Conservation (phyloP, 768 basidiomycete species). For the Termitomyces titanicus region DNA sequence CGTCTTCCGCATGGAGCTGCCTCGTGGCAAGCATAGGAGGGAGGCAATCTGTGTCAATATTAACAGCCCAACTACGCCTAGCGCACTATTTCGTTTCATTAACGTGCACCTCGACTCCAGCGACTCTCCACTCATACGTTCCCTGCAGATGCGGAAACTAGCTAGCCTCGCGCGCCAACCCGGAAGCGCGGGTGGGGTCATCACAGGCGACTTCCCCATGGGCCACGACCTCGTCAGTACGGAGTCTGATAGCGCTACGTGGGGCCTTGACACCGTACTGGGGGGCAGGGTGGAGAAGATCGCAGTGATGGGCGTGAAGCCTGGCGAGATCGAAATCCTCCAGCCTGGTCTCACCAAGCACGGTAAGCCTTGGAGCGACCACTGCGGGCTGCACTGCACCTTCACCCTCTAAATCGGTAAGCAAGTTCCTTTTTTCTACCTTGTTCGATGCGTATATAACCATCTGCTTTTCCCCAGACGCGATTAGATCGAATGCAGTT, state of each 20-base stretch:
- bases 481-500: too few relatives aligned
- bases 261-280: slow-evolving; percentile 23
- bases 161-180: slow-evolving; percentile 35
- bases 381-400: slow-evolving; percentile 29
- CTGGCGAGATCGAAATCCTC: slow-evolving; percentile 31
- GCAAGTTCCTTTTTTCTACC: too few relatives aligned
- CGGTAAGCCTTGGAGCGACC: slow-evolving; percentile 28
- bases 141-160: slow-evolving; percentile 29
- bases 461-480: too few relatives aligned
- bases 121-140: slow-evolving; percentile 20
- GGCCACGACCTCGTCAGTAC: too few relatives aligned
- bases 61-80: slow-evolving; percentile 24
- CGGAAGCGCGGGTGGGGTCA: slow-evolving; percentile 29
- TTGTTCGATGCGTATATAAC: too few relatives aligned
- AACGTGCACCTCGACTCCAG: slow-evolving; percentile 26
- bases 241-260: slow-evolving; percentile 31
- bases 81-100: slow-evolving; percentile 28
- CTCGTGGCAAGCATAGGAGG: slow-evolving; percentile 34
- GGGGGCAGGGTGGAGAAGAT: slow-evolving; percentile 38
- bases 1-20: slow-evolving; percentile 28
- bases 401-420: neutral
- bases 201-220: slow-evolving; percentile 46
- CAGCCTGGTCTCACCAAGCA: slow-evolving; percentile 31
- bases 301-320: slow-evolving; percentile 30
- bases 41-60: too few relatives aligned